These are phyloP conservation scores for Piedraia hortae DNA, from an alignment of 2,329 filamentous ascomycete species.

Conservation along the genomic window DNA sequence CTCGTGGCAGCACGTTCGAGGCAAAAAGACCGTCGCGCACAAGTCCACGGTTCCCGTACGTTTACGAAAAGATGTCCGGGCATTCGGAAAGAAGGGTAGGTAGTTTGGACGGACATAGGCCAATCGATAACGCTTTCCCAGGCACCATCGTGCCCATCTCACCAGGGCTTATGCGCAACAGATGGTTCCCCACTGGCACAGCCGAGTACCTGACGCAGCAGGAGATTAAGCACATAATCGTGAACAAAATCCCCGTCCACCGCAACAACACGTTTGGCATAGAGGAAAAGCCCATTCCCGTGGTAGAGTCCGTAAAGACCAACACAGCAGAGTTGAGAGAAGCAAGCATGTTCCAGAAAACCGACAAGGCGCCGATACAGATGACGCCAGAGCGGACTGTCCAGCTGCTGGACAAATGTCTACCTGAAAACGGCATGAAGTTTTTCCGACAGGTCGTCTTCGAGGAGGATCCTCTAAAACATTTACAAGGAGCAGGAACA, in stretches of 20 bases:
- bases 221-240: constrained; percentile 19
- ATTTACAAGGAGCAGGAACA: constrained; percentile 6
- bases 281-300: not conserved
- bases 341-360: constrained; percentile 4
- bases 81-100: constrained; percentile 23
- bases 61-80: constrained; percentile 23
- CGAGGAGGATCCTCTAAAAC: constrained; percentile 7
- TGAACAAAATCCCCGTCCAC: constrained; percentile 18
- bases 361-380: constrained; percentile 12
- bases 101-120: not conserved
- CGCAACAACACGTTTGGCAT: constrained; percentile 19
- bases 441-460: constrained; percentile 20
- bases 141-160: constrained; percentile 25
- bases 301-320: not conserved
- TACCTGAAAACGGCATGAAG: constrained; percentile 18
- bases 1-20: too few relatives aligned
- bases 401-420: constrained; percentile 21
- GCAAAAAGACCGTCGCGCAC: constrained; percentile 13
- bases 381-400: constrained; percentile 18
- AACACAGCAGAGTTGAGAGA: constrained; percentile 2
- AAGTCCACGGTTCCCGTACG: constrained; percentile 17
- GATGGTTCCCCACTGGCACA: constrained; percentile 23
- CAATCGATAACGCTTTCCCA: constrained; percentile 7
- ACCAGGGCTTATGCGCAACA: constrained; percentile 26
- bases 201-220: constrained; percentile 24